A percentile compares a stretch with the other conserved stretches of the same genome.
phyloP scores from a whole-genome alignment of 2,329 filamentous ascomycete species.

The Leptographium lundbergii region DNA sequence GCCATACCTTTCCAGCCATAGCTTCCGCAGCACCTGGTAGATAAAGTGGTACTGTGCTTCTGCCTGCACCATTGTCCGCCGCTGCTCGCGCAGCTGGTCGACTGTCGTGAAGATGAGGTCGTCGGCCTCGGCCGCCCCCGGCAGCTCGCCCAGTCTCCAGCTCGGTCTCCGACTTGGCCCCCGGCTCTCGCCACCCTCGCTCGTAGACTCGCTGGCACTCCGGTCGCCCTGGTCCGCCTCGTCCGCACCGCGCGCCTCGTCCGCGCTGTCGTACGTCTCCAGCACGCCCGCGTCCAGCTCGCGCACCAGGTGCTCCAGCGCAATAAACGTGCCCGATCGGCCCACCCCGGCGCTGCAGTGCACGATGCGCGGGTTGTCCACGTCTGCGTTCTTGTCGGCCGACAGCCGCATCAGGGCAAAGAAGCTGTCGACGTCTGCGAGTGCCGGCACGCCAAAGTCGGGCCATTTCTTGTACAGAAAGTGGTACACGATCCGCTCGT shows the following conservation, averaged over 20 bases:
- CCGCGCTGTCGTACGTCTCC: constrained; percentile 24
- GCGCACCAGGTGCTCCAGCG: constrained; percentile 78
- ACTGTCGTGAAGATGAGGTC: constrained; percentile 58
- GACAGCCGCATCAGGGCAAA: constrained; percentile 59
- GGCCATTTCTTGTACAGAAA: constrained; percentile 81
- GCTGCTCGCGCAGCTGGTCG: constrained; percentile 68
- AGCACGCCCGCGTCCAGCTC: constrained; percentile 68
- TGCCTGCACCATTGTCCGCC: constrained; percentile 91
- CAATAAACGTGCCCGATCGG: constrained; percentile 88
- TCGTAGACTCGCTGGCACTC: neutral
- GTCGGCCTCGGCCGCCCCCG: constrained; percentile 3
- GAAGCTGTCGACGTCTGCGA: constrained; percentile 54
- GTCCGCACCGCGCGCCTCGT: neutral
- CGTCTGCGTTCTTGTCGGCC: constrained; percentile 39
- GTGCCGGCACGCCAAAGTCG: constrained; percentile 71
- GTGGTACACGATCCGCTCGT: constrained; percentile 64
- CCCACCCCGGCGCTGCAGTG: constrained; percentile 90
- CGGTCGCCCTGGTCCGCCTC: neutral
- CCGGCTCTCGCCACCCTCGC: neutral
- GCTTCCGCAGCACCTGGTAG: constrained; percentile 70
- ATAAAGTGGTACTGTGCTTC: constrained; percentile 76
- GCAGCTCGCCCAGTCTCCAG: neutral
- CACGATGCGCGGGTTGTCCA: constrained; percentile 62
- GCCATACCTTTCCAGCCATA: constrained; percentile 56
- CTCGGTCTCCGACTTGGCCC: neutral